Base-by-base conservation (phyloP, 495 filamentous ascomycete species). In the Penicillium paxilli region DNA sequence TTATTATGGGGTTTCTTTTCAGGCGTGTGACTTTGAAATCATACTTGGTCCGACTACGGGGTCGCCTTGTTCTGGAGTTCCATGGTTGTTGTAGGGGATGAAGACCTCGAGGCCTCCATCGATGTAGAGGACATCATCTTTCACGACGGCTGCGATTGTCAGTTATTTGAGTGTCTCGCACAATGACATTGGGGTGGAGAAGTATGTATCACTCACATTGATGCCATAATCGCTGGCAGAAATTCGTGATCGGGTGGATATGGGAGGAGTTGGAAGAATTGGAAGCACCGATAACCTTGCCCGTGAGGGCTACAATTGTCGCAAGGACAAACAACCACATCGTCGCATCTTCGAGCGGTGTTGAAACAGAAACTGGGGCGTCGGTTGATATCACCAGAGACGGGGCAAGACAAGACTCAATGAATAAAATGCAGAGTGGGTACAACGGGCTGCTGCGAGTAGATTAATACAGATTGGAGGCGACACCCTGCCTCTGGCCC, bases 91-190 rank as follows among this genome's bases (percentile, higher is more conserved):
- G 4, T 56, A 46, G 19, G 58, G 42, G 5, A 53, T 60, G 41
- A 70, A 70, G 4, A 63, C 69, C 49, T 76, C 62, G n/a, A 59
- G 46, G 14, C 72, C 72, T 9, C 67, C 62, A 48, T 76, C 63
- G 42, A 75, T 74, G 44, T 70, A 76, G 10, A 76, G 60, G 3
- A 52, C 65, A 22, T 62, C 55, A 49, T 74, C 64, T 54, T 74
- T 75, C 30, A 71, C 48, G 5, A 63, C 51, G 14, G 72, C 71
- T 75, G 51, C 10, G 6, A 6, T n/a, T 4, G 42, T 64, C 46
- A 71, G 54, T 26, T 28, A 8, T 2, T 7, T 6, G 4, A 14
- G 14, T 8, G 35, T 38, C n/a, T 16, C 35, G 16, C 12, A 37
- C 10, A 2, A 14, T 3, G 14, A 4, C 6, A 44, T 28, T 24